Evolutionary conservation across 257 asterid genomes (phyloP), one percentile per base, ranked within the genome.

Genomic region (Agastache rugosa): DNA sequence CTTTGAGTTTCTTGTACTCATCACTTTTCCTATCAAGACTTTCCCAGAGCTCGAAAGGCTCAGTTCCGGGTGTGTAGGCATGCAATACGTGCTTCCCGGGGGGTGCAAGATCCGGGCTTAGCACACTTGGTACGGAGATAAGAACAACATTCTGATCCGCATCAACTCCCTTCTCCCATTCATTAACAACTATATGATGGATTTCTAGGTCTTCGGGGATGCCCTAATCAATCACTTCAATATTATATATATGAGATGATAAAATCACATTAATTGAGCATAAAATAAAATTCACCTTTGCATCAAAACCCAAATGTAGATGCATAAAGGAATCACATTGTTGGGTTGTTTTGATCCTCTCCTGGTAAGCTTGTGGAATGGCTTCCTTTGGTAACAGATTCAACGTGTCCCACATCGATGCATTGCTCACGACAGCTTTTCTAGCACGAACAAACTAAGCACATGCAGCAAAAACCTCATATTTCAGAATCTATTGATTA

Each of bases 311-410:
- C 83, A 93, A 81, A 85, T 93, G 98, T n/a, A 93, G 85, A 86
- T 93, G 98, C 97, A 91, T 91, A 85, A 93, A 93, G 17, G 98
- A 93, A 83, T 91, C 98, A 65, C 98, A 93, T 68, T 93, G 97
- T 64, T 96, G 96, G 66, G 97, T 93, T 11, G 1, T 78, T 67
- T 90, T 56, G 19, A 90, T 76, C 80, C 84, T 83, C 62, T 88
- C 92, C 75, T 77, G 88, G 63, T 85, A 91, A 70, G 89, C 69
- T 77, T 81, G 87, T 16, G 97, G 98, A 66, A 90, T 65, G 37
- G 67, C 85, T 81, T 90, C 95, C 82, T 77, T 76, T 2, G 97
- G 96, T 84, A 93, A 73, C 69, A 93, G 85, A 62, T 79, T 84
- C 80, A 91, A 53, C 0, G 96, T 93, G 84, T 93, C 97, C 98